Evolutionary conservation across 331 rosid species (phyloP), one percentile per base, ranked within the genome.

Genomic region (Arachis monticola): DNA sequence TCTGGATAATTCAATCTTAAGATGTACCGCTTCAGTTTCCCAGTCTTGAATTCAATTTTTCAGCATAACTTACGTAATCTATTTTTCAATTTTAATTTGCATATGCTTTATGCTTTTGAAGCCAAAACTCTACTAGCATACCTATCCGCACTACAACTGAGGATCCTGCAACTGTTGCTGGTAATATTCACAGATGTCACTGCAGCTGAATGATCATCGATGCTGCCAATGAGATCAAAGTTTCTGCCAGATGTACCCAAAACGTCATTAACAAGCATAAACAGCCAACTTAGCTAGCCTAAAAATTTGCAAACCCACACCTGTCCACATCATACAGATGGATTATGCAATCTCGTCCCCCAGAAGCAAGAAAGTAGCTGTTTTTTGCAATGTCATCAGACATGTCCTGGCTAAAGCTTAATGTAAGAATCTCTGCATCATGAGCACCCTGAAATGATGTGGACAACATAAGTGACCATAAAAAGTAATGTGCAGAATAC

Each of bases 131-230:
- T 50, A 51, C 22, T 3, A 55, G 46, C 66, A 76, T 80, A 86
- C 96, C 93, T 85, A 76, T 90, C 96, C 51, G 93, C 91, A 78
- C 91, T 80, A 67, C 93, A 90, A 72, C 93, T 86, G 82, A 90
- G 83, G 69, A 90, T 77, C 84, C 63, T 83, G 79, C 69, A 62
- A 72, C 87, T 73, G 55, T 82, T 76, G 79, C 84, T 58, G 75
- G 83, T 68, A 74, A 88, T 44, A 72, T 84, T 87, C 62, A 88
- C 70, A 11, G 90, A 91, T 71, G 93, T 91, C 80, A 91, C 92
- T 13, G 92, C 92, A 72, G 90, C 92, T 31, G 84, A 85, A 87
- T 91, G 93, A 76, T 91, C 90, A 77, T 71, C 87, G 31, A 88
- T 64, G 73, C 87, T 82, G 70, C 77, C 82, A 62, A 89, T 53